Base-by-base conservation (phyloP, 768 basidiomycete genomes). In the Phaeolepiota aurea region DNA sequence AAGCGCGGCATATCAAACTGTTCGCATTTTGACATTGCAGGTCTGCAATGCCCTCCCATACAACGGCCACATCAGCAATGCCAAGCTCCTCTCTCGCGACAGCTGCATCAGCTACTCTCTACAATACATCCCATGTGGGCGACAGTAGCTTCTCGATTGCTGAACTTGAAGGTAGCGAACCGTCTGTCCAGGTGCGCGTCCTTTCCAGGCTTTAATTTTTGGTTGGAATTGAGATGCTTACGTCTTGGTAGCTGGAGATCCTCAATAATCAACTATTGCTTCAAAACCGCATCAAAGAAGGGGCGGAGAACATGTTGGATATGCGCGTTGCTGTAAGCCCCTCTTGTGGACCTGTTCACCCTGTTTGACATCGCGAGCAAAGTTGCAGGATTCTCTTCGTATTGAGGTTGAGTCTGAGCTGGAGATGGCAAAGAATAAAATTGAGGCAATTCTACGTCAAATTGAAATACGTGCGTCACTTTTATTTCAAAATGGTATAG, bases 271-370 rank as follows among this genome's bases (percentile, higher is more conserved):
- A 80, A 52, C 67, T 93, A 14, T 75, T 77, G 40, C 71, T 86
- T 45, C 83, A 92, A 62, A 78, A 77, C 46, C 72, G 84, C 41
- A 89, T 96, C 46, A 89, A 80, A 56, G 90, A 91, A 58, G 92
- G 92, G 9, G 92, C 92, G 1, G 89, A 93, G 66, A 91, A 86
- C 49, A 71, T 97, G 45, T 66, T 96, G 11, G 78, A 79, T 49
- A 81, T 87, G 62, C 62, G 70, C 21, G 53, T 79, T 30, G 68
- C 68, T 34, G 81, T 80, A 44, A 51, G 68, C 59, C 9, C 28
- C 25, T n/a, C n/a, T n/a, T 40, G 15, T 21, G 9, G 14, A 34
- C 33, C 20, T 51, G 7, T 5, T 19, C 45, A 41, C 35, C 20
- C n/a, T n/a, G n/a, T n/a, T 35, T 44, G 23, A 49, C 40, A 20